Conservation (phyloP, 2,329 filamentous ascomycete species). For the Fusarium veterinarium region DNA sequence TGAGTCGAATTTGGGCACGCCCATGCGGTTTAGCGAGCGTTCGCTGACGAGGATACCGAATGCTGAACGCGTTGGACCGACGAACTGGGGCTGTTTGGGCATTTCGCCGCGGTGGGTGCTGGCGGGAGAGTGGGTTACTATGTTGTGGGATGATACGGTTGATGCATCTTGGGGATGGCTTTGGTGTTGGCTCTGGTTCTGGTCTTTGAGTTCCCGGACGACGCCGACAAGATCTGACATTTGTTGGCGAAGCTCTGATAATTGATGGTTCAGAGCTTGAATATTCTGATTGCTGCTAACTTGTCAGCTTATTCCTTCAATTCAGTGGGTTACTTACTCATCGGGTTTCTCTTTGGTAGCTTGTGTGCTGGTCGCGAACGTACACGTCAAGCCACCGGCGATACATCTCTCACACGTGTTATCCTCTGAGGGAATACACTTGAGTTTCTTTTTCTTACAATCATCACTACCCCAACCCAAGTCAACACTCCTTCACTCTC, state of each 20-base stretch:
- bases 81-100: slow-evolving; percentile 51
- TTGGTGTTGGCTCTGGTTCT: neutral
- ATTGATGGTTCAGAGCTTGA: slow-evolving; percentile 44
- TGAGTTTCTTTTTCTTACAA: slow-evolving; percentile 56
- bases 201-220: slow-evolving; percentile 44
- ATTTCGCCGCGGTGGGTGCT: slow-evolving; percentile 31
- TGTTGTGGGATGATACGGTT: slow-evolving; percentile 18
- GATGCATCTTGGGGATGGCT: neutral
- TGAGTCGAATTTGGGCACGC: slow-evolving; percentile 47
- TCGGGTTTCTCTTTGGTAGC: slow-evolving; percentile 39
- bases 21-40: slow-evolving; percentile 51
- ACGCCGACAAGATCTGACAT: slow-evolving; percentile 45
- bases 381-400: slow-evolving; percentile 42
- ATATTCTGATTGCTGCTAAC: neutral
- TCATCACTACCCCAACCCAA: slow-evolving; percentile 45
- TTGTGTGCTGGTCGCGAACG: slow-evolving; percentile 35
- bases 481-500: slow-evolving; percentile 11
- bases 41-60: slow-evolving; percentile 52
- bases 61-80: slow-evolving; percentile 51
- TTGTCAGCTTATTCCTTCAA: neutral
- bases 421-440: slow-evolving; percentile 49
- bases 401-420: slow-evolving; percentile 48
- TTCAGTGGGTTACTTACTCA: slow-evolving; percentile 8
- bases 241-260: slow-evolving; percentile 47
- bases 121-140: slow-evolving; percentile 31